A percentile compares a stretch with the other conserved stretches of the same genome.
phyloP scores from a whole-genome alignment of 306 rosid genomes.

The Echinosophora koreensis region DNA sequence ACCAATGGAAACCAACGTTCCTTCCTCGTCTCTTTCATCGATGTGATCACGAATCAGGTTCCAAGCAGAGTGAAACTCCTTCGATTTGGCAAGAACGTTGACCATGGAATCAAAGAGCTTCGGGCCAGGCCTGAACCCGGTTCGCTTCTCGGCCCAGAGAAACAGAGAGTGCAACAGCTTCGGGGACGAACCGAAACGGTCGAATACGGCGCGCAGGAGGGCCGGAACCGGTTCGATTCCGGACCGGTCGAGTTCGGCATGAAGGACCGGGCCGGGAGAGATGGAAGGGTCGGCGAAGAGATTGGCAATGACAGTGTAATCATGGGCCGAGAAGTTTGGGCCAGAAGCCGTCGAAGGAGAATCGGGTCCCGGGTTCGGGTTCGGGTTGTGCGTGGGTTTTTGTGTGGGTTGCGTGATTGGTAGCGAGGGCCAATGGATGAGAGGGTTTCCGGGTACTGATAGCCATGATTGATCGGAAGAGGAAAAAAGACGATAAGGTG shows the following conservation, averaged over 20 bases:
- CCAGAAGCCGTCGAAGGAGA: background rate
- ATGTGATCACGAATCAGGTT: slow-evolving; percentile 57
- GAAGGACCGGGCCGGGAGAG: slow-evolving; percentile 64
- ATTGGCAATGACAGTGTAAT: slow-evolving; percentile 59
- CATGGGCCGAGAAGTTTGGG: slow-evolving; percentile 39
- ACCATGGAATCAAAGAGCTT: slow-evolving; percentile 63
- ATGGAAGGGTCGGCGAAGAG: slow-evolving; percentile 60
- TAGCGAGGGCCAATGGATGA: slow-evolving; percentile 62
- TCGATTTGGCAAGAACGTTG: slow-evolving; percentile 66
- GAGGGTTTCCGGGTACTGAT: slow-evolving; percentile 66
- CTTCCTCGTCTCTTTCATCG: slow-evolving; percentile 44
- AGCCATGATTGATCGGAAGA: slow-evolving; percentile 63
- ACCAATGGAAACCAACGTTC: slow-evolving; percentile 58
- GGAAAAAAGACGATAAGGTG: slow-evolving; percentile 47
- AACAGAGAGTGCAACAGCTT: slow-evolving; percentile 72
- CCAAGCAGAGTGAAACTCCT: slow-evolving; percentile 83
- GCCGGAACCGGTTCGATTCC: slow-evolving; percentile 61
- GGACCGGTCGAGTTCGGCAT: slow-evolving; percentile 59
- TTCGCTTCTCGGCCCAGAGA: slow-evolving; percentile 72
- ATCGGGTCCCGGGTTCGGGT: background rate
- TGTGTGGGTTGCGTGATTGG: slow-evolving; percentile 33
- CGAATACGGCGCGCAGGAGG: slow-evolving; percentile 58
- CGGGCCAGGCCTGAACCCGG: slow-evolving; percentile 57
- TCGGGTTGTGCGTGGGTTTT: slow-evolving; percentile 34
- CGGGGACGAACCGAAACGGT: slow-evolving; percentile 74